These are phyloP conservation scores for Botrytis byssoidea DNA, from an alignment of 2,329 filamentous ascomycete species.

Conservation along the genomic window DNA sequence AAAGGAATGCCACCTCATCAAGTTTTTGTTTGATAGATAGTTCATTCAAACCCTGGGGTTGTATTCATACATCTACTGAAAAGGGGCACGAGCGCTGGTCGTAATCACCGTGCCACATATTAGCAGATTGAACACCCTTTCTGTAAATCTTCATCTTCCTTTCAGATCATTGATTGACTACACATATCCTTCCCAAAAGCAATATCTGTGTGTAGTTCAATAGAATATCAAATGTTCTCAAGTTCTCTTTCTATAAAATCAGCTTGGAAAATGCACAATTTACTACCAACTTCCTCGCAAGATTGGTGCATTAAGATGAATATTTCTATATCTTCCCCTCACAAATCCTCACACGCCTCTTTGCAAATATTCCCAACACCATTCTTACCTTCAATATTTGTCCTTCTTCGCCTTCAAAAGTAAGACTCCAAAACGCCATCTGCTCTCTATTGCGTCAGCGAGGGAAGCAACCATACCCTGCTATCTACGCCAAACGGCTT, in stretches of 20 bases:
- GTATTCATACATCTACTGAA: not conserved
- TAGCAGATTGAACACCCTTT: not conserved
- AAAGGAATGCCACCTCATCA: not conserved
- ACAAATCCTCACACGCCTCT: slow-evolving; percentile 25
- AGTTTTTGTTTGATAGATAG: not conserved
- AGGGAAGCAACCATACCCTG: too few species aligned
- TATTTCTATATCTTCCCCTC: slow-evolving; percentile 10
- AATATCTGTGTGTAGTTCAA: not conserved
- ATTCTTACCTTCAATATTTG: slow-evolving; percentile 11
- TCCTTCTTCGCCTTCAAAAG: slow-evolving; percentile 14
- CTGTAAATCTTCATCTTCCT: not conserved
- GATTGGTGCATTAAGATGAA: not conserved
- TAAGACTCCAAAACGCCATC: not conserved
- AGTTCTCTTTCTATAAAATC: not conserved
- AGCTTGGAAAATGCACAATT: not conserved
- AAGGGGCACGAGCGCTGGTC: not conserved
- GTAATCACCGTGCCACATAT: not conserved
- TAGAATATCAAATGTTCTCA: not conserved
- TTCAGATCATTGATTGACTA: not conserved
- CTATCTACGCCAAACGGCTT: not conserved
- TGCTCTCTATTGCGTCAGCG: not conserved
- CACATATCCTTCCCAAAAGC: too few species aligned
- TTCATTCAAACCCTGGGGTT: not conserved
- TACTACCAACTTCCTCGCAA: not conserved
- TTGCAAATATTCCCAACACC: slow-evolving; percentile 28